Evolutionary conservation across 1,284 basidiomycete genomes (phyloP).

Genomic region (Ustilago cynodontis): DNA sequence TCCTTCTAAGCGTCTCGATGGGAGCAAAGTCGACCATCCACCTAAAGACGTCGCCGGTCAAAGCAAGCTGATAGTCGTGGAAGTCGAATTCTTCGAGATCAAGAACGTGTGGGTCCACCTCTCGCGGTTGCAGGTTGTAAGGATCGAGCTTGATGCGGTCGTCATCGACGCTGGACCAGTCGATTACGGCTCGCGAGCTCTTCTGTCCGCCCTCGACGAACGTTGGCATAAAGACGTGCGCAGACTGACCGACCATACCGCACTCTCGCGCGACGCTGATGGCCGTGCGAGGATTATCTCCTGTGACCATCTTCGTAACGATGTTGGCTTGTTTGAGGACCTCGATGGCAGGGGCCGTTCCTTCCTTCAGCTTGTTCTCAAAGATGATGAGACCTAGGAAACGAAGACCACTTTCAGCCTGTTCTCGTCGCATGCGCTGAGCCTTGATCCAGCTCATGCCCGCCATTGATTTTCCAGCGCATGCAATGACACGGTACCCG

Average conservation of each 20-base stretch:
- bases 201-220: constrained; percentile 80
- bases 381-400: constrained; percentile 98
- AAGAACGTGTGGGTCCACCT: constrained; percentile 60
- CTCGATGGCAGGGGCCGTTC: constrained; percentile 90
- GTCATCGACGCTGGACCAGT: constrained; percentile 95
- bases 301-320: constrained; percentile 97
- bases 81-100: constrained; percentile 65
- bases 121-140: constrained; percentile 78
- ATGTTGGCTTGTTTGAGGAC: constrained; percentile 89
- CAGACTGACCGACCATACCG: constrained; percentile 85
- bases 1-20: constrained; percentile 75
- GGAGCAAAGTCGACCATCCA: constrained; percentile 98
- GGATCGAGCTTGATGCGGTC: constrained; percentile 85
- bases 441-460: constrained; percentile 97
- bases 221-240: constrained; percentile 88
- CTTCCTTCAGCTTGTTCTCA: constrained; percentile 97
- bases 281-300: constrained; percentile 95
- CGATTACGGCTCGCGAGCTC: constrained; percentile 78
- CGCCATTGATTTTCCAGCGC: constrained; percentile 95
- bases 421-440: constrained; percentile 94
- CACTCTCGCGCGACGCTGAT: constrained; percentile 97
- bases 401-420: constrained; percentile 88
- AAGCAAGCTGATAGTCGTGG: constrained; percentile 90
- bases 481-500: constrained; percentile 97
- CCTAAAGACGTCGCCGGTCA: constrained; percentile 97